phyloP scores from a whole-genome alignment of 2,329 filamentous ascomycete species.

The Xylaria hypoxylon region DNA sequence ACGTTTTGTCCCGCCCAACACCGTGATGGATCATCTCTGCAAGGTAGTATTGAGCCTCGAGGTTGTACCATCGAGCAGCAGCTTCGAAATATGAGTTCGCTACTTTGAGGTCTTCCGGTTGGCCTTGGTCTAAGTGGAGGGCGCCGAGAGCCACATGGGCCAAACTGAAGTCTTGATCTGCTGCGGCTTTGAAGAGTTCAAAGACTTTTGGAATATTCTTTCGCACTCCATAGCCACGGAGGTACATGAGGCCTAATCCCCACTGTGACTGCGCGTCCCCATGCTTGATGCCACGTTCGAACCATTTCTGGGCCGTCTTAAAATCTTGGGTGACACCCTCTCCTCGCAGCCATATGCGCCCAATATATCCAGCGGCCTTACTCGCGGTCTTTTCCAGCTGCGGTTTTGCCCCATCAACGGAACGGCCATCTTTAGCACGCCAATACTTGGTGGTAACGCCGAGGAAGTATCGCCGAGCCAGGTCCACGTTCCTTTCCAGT shows the following conservation, averaged over 20 bases:
- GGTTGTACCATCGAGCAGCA: slow-evolving; percentile 82
- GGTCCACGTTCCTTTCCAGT: slow-evolving; percentile 76
- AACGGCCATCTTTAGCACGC: slow-evolving; percentile 77
- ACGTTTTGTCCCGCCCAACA: slow-evolving; percentile 82
- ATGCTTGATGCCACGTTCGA: slow-evolving; percentile 79
- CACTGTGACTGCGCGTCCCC: slow-evolving; percentile 88
- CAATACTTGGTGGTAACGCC: slow-evolving; percentile 84
- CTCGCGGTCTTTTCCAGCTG: slow-evolving; percentile 81
- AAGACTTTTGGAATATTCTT: slow-evolving; percentile 78
- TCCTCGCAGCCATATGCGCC: slow-evolving; percentile 88
- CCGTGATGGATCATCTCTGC: slow-evolving; percentile 87
- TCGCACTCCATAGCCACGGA: slow-evolving; percentile 77
- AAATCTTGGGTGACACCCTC: slow-evolving; percentile 86
- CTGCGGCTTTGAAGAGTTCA: slow-evolving; percentile 80
- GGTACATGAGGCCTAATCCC: slow-evolving; percentile 83
- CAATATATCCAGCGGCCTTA: slow-evolving; percentile 88
- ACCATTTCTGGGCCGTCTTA: slow-evolving; percentile 82
- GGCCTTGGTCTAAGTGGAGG: slow-evolving; percentile 86
- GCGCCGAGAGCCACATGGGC: slow-evolving; percentile 86
- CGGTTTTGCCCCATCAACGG: slow-evolving; percentile 74
- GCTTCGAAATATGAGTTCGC: slow-evolving; percentile 90
- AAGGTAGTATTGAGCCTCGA: slow-evolving; percentile 92
- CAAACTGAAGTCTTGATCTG: slow-evolving; percentile 82
- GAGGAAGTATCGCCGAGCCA: slow-evolving; percentile 84
- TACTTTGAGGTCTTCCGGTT: slow-evolving; percentile 74